phyloP scores from a whole-genome alignment of 306 rosid species.

The Quercus mongolica region DNA sequence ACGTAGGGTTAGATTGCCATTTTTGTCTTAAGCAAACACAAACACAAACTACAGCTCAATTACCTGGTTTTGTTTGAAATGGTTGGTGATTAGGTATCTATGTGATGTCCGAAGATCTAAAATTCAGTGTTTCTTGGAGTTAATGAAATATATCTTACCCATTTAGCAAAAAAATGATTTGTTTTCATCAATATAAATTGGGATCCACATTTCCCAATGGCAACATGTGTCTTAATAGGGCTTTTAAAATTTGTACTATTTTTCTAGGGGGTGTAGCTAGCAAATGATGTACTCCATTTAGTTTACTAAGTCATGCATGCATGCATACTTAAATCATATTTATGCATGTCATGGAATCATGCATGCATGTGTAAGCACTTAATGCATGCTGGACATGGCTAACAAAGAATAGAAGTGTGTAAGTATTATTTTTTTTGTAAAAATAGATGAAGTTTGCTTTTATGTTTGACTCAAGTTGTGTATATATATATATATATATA shows the following conservation, averaged over 20 bases:
- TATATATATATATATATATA: too few relatives aligned
- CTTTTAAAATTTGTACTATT: not conserved
- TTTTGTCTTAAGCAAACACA: conserved; percentile 43
- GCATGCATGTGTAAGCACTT: not conserved
- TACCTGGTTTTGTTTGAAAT: conserved; percentile 25
- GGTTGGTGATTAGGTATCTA: conserved; percentile 48
- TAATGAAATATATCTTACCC: conserved; percentile 58
- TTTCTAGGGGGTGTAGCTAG: not conserved
- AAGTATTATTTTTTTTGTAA: too few relatives aligned
- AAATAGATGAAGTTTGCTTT: not conserved
- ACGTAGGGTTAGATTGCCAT: conserved; percentile 42
- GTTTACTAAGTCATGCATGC: not conserved
- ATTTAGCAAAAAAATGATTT: conserved; percentile 52
- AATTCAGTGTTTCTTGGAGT: conserved; percentile 82
- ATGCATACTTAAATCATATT: not conserved
- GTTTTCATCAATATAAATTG: conserved; percentile 28
- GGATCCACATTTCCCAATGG: conserved; percentile 43
- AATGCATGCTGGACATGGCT: not conserved
- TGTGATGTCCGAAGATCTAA: conserved; percentile 53
- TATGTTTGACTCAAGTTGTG: not conserved
- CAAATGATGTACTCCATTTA: not conserved
- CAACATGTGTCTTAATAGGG: not conserved
- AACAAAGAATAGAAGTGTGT: not conserved
- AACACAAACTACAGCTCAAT: conserved; percentile 32
- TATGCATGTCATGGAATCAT: not conserved